Evolutionary conservation across 805 yeast species (phyloP), one percentile per base, ranked within the genome.

Genomic region (Lachancea lanzarotensis): DNA sequence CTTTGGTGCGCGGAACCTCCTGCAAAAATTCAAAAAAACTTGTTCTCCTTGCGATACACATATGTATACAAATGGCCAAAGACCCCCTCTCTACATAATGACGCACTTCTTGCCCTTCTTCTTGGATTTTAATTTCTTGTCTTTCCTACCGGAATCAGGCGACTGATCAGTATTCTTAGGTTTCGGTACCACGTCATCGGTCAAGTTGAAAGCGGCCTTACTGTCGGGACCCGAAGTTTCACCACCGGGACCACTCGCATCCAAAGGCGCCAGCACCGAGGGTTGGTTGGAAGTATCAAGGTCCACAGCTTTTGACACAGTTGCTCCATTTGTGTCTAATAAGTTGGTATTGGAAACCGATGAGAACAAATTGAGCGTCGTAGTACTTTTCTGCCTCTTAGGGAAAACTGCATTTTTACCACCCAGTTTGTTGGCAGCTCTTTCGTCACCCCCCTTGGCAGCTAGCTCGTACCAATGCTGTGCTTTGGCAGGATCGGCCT

Each of bases 381-480:
- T 29, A 8, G 32, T 10, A 20, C 46, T 43, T 35, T 43, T 43
- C 17, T 37, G 31, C 22, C 38, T 43, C 27, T 22, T 37, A 10
- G 12, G 16, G 27, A 6, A 35, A 11, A 17, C 26, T 11, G 29
- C 30, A 13, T 37, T 34, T 13, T 35, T 43, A 4, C 37, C 38
- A 3, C 48, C 50, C 16, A 71, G 38, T 48, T 69, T 71, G 20
- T 63, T 65, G 18, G 63, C 54, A 1, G 84, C 84, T 42, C 76
- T 67, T 40, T 66, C 67, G 52, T 78, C 78, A 7, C 79, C 78
- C 38, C 74, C 74, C 38, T 76, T 76, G 2, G 85, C 87, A 0
- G 96, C 96, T 49, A 72, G 73, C 32, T 70, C 70, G 56, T 81
- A 85, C 97, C 96, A 91, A 31, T 67, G 67, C 55, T 78, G 76